phyloP scores from a whole-genome alignment of 257 asterid species.

The Striga asiatica region DNA sequence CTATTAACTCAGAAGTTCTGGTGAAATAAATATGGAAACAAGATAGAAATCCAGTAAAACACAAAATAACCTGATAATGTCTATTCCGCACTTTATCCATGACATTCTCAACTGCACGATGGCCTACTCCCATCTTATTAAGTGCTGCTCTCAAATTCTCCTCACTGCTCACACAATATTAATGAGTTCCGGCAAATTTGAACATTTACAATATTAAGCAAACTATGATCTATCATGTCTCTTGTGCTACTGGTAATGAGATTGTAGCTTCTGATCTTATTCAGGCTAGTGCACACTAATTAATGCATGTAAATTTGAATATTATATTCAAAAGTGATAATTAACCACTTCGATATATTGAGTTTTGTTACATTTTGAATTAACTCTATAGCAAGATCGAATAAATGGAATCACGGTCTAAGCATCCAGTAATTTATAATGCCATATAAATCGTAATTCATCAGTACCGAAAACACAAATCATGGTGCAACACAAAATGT shows the following conservation, averaged over 20 bases:
- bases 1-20: neutral
- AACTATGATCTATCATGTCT: neutral
- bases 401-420: neutral
- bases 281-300: slow-evolving; percentile 2
- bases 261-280: neutral
- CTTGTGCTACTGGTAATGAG: neutral
- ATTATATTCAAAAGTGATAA: neutral
- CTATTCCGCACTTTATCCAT: slow-evolving; percentile 66
- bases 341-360: neutral
- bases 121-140: slow-evolving; percentile 68
- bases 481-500: neutral
- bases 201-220: neutral
- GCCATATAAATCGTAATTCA: too few relatives aligned
- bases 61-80: slow-evolving; percentile 71
- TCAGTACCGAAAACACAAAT: neutral
- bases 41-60: neutral
- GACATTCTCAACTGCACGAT: slow-evolving; percentile 65
- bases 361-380: neutral
- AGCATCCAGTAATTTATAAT: neutral
- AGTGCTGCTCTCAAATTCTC: slow-evolving; percentile 90
- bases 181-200: slow-evolving; percentile 8
- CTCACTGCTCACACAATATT: slow-evolving; percentile 47
- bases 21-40: neutral
- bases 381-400: neutral
- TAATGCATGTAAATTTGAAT: neutral